Base-by-base conservation (phyloP, 495 filamentous ascomycete species). In the Neurospora africana region DNA sequence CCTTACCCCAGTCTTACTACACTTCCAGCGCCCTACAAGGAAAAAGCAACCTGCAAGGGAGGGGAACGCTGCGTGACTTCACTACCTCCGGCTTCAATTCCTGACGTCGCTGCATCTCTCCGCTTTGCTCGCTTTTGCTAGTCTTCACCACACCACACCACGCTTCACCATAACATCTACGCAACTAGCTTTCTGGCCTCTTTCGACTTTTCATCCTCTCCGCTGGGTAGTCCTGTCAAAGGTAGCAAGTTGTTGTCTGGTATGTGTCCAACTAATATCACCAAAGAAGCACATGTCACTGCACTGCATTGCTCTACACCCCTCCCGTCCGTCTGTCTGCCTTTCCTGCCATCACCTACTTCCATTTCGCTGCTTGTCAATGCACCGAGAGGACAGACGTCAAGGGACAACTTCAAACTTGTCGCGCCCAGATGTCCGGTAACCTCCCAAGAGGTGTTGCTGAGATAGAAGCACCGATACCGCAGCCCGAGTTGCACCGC, bases 41-140 rank as follows among this genome's bases (percentile, higher is more conserved):
- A 39, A 39, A 69, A 69, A 35, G 67, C 58, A 40, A 74, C 11
- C 40, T 44, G 40, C 69, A 71, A 71, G 61, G 69, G 41, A 44
- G 27, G 35, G 33, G 33, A 43, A 44, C 44, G 53, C 53, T 33
- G 53, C 27, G 53, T 65, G 27, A 65, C 53, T 65, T 65, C 15
- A 65, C 53, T 36, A 65, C 53, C 27, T 65, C 53, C 27, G 27
- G 53, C 53, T 65, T 65, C 53, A 65, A 65, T 65, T 65, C 53
- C 53, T 33, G 27, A 65, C 53, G 27, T 65, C 53, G 53, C 53
- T 27, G 27, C 27, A 33, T 1, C 53, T 65, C 15, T 65, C 23
- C 47, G 47, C 47, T 30, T 58, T 17, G 10, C 47, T 58, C 21
- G 21, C 21, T 58, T 58, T 58, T 58, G 47, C 47, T 58, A 58